These are phyloP conservation scores for Uronychia binucleata DNA, from an alignment of 73 alveolate genomes.

Conservation along the genomic window DNA sequence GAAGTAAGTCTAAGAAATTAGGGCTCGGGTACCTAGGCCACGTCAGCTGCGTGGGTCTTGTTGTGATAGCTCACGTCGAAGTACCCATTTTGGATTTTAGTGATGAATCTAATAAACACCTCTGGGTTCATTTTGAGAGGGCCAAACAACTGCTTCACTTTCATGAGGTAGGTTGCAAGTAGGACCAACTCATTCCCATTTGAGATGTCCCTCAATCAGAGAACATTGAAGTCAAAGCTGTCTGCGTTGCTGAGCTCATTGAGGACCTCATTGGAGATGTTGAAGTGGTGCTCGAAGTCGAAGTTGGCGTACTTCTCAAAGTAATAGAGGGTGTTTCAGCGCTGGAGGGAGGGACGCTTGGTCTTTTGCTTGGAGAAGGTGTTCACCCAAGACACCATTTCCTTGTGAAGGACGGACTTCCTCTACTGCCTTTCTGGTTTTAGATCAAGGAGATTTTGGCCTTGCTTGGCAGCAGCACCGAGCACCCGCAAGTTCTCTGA, in stretches of 20 bases:
- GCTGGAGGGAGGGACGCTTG: too few species aligned
- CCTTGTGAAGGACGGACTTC: too few species aligned
- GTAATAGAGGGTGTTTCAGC: too few species aligned
- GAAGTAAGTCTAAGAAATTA: constrained; percentile 26
- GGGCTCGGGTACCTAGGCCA: constrained; percentile 36
- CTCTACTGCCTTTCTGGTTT: too few species aligned
- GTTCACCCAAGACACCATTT: too few species aligned
- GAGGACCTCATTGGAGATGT: background rate
- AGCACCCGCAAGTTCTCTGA: too few species aligned
- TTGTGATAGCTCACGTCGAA: constrained; percentile 44
- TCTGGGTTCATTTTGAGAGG: background rate
- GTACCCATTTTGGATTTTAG: constrained; percentile 30
- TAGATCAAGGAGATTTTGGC: too few species aligned
- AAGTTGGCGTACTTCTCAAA: too few species aligned
- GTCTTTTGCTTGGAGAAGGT: too few species aligned
- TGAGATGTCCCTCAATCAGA: constrained; percentile 3
- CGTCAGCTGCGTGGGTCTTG: constrained; percentile 58
- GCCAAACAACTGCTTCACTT: background rate
- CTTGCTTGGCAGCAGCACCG: too few species aligned
- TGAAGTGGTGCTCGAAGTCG: background rate
- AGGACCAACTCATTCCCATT: constrained; percentile 3
- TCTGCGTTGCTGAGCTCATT: constrained; percentile 6
- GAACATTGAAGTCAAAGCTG: constrained; percentile 13
- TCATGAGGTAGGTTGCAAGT: background rate
- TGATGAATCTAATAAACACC: constrained; percentile 7